Evolutionary conservation across 1,284 basidiomycete genomes (phyloP).

Genomic region (Termitomyces sp.): DNA sequence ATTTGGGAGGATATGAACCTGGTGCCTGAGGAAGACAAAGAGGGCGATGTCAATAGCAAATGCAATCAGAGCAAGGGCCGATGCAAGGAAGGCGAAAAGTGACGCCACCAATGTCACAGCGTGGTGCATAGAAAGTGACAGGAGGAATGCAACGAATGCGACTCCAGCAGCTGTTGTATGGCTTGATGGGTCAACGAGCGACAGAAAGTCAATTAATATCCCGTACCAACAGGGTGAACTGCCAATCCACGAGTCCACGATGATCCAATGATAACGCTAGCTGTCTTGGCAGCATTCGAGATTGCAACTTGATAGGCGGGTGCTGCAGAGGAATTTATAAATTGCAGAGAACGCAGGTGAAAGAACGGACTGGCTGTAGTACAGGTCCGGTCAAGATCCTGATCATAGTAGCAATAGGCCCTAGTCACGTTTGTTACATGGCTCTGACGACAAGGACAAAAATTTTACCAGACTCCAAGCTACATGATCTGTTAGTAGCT

Average conservation of each 20-base stretch:
- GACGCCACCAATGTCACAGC: slow-evolving; percentile 56
- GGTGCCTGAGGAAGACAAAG: slow-evolving; percentile 52
- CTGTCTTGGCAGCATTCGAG: slow-evolving; percentile 27
- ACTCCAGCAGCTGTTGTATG: slow-evolving; percentile 49
- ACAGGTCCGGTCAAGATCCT: slow-evolving; percentile 45
- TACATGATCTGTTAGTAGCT: slow-evolving; percentile 19
- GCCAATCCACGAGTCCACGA: slow-evolving; percentile 72
- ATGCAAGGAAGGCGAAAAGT: slow-evolving; percentile 61
- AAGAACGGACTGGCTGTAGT: slow-evolving; percentile 28
- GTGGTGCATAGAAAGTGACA: slow-evolving; percentile 60
- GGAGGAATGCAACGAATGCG: slow-evolving; percentile 56
- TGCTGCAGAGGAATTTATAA: slow-evolving; percentile 27
- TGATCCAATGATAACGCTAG: slow-evolving; percentile 39
- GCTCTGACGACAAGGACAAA: background rate
- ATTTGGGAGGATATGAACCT: slow-evolving; percentile 43
- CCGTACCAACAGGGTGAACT: slow-evolving; percentile 67
- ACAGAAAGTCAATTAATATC: background rate
- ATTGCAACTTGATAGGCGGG: slow-evolving; percentile 50
- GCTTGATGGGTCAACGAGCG: slow-evolving; percentile 3
- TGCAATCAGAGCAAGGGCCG: slow-evolving; percentile 58
- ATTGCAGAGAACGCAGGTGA: background rate
- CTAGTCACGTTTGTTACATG: slow-evolving; percentile 25
- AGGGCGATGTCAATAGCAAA: slow-evolving; percentile 75
- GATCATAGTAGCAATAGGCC: slow-evolving; percentile 50
- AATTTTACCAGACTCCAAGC: slow-evolving; percentile 57